phyloP scores from a whole-genome alignment of 2,329 filamentous ascomycete species.

The Penicillium sp. region DNA sequence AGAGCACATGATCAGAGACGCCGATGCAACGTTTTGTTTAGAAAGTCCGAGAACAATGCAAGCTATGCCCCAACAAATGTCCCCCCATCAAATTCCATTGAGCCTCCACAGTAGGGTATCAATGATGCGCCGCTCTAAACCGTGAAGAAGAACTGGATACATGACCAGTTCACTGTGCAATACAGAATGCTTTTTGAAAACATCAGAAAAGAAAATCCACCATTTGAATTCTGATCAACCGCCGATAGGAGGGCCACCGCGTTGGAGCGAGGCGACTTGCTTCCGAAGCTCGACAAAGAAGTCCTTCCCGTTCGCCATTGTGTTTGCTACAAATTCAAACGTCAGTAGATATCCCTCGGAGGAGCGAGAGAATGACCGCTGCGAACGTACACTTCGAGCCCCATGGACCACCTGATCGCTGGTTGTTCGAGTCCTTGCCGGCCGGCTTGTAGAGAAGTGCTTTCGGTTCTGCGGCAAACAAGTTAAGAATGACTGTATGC shows the following conservation, averaged over 20 bases:
- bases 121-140: slow-evolving; percentile 33
- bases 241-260: slow-evolving; percentile 40
- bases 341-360: slow-evolving; percentile 9
- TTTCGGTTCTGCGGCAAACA: slow-evolving; percentile 36
- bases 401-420: slow-evolving; percentile 47
- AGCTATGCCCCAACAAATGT: slow-evolving; percentile 17
- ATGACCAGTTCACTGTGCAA: slow-evolving; percentile 26
- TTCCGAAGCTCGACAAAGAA: slow-evolving; percentile 56
- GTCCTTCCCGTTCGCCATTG: slow-evolving; percentile 54
- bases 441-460: slow-evolving; percentile 45
- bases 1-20: slow-evolving; percentile 25
- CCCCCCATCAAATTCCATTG: slow-evolving; percentile 27
- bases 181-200: slow-evolving; percentile 20
- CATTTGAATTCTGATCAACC: slow-evolving; percentile 32
- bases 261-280: slow-evolving; percentile 48
- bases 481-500: slow-evolving; percentile 10
- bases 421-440: slow-evolving; percentile 42
- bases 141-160: slow-evolving; percentile 26
- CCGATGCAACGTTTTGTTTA: slow-evolving; percentile 28
- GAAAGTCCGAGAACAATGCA: slow-evolving; percentile 7
- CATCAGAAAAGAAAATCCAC: slow-evolving; percentile 14
- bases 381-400: slow-evolving; percentile 48
- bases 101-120: slow-evolving; percentile 33
- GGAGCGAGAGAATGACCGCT: neutral
- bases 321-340: slow-evolving; percentile 42